Evolutionary conservation across 2,329 filamentous ascomycete species (phyloP).

Genomic region (Aspergillus pseudoviridinutans): DNA sequence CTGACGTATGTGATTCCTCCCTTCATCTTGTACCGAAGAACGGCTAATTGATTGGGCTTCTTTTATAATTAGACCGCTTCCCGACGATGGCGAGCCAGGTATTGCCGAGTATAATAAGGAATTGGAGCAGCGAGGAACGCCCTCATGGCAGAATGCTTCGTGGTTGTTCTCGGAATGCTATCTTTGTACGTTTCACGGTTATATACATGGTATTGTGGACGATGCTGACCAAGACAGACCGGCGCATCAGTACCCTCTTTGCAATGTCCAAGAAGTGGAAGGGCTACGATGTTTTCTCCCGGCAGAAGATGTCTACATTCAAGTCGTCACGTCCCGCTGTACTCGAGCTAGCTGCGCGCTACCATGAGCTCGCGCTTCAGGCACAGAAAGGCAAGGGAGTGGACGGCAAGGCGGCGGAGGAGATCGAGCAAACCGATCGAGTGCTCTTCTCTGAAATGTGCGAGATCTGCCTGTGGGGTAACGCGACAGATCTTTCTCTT

Average conservation of each 20-base stretch:
- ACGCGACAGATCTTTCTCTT: slow-evolving; percentile 89
- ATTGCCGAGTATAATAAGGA: slow-evolving; percentile 82
- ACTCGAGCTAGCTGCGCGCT: slow-evolving; percentile 73
- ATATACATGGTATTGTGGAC: not conserved
- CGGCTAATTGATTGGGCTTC: not conserved
- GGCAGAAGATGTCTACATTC: slow-evolving; percentile 89
- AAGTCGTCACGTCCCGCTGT: slow-evolving; percentile 85
- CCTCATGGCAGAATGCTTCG: slow-evolving; percentile 76
- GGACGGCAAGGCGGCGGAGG: slow-evolving; percentile 30
- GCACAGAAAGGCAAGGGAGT: slow-evolving; percentile 54
- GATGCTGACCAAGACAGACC: slow-evolving; percentile 39
- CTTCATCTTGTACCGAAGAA: not conserved
- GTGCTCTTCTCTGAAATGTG: slow-evolving; percentile 87
- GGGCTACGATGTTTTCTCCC: slow-evolving; percentile 80
- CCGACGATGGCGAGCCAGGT: slow-evolving; percentile 72
- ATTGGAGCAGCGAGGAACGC: slow-evolving; percentile 66
- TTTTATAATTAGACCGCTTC: slow-evolving; percentile 55
- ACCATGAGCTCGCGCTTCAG: slow-evolving; percentile 68
- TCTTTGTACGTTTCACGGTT: slow-evolving; percentile 52
- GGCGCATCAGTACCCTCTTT: slow-evolving; percentile 79
- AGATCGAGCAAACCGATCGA: slow-evolving; percentile 65
- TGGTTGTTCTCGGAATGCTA: slow-evolving; percentile 97
- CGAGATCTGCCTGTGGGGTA: slow-evolving; percentile 96
- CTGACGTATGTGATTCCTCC: slow-evolving; percentile 58
- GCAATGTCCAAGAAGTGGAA: slow-evolving; percentile 77